Conservation (phyloP, 495 filamentous ascomycete genomes). For the Penicillium subrubescens region DNA sequence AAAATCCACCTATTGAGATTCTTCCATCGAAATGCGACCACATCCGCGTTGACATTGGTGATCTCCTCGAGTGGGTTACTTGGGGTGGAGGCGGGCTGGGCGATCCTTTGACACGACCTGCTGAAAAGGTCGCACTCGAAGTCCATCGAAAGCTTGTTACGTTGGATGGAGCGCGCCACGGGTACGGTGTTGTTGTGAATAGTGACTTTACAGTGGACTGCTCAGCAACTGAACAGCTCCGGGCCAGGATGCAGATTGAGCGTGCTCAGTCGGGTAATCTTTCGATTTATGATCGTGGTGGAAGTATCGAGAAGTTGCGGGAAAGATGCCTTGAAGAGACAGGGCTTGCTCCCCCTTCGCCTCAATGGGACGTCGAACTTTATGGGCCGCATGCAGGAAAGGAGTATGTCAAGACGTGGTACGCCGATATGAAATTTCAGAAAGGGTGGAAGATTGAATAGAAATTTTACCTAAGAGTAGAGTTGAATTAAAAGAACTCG, state of each 20-base stretch:
- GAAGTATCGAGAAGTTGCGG: slow-evolving; percentile 35
- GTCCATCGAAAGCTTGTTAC: slow-evolving; percentile 52
- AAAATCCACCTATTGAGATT: slow-evolving; percentile 29
- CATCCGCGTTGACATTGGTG: slow-evolving; percentile 47
- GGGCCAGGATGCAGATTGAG: slow-evolving; percentile 27
- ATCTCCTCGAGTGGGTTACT: slow-evolving; percentile 55
- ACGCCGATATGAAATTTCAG: slow-evolving; percentile 22
- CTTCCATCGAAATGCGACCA: slow-evolving; percentile 52
- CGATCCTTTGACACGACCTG: slow-evolving; percentile 49
- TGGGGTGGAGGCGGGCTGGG: slow-evolving; percentile 56
- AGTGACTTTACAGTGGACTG: slow-evolving; percentile 31
- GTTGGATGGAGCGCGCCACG: slow-evolving; percentile 40
- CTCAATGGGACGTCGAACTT: slow-evolving; percentile 39
- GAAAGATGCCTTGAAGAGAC: slow-evolving; percentile 42
- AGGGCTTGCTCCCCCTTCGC: slow-evolving; percentile 33
- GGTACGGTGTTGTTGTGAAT: slow-evolving; percentile 47
- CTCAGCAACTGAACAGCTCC: slow-evolving; percentile 34
- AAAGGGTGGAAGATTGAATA: slow-evolving; percentile 25
- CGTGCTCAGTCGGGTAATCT: slow-evolving; percentile 13
- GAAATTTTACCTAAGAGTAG: not conserved
- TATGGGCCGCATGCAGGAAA: slow-evolving; percentile 39
- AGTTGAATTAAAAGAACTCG: not conserved
- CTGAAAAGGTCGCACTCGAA: slow-evolving; percentile 48
- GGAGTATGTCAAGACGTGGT: slow-evolving; percentile 41
- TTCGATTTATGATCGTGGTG: slow-evolving; percentile 43